These are phyloP conservation scores for Hemileccinum impolitum DNA, from an alignment of 768 basidiomycete genomes.

Conservation along the genomic window DNA sequence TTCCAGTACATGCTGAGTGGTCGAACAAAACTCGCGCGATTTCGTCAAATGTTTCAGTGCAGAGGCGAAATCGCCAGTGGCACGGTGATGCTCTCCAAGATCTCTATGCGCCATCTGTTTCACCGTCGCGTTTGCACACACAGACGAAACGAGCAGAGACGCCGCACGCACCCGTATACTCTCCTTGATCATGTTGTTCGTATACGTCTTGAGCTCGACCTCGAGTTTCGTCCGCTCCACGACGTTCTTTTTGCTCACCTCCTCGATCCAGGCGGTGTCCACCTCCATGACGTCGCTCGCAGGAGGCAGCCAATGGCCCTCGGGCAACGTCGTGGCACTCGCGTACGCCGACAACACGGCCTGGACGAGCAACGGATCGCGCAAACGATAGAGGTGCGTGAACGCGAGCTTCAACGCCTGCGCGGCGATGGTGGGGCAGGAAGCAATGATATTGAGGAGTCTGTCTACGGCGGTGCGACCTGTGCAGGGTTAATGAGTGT, in stretches of 20 bases:
- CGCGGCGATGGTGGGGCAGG: constrained; percentile 65
- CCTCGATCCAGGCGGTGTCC: constrained; percentile 74
- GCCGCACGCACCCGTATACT: constrained; percentile 73
- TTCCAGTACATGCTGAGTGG: constrained; percentile 88
- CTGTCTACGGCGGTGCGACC: constrained; percentile 78
- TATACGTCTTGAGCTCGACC: constrained; percentile 91
- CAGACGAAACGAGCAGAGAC: background rate
- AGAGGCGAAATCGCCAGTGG: constrained; percentile 64
- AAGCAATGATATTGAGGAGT: constrained; percentile 60
- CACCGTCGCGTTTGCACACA: background rate
- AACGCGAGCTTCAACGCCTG: constrained; percentile 71
- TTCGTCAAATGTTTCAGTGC: constrained; percentile 87
- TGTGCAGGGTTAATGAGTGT: constrained; percentile 24
- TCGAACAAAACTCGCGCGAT: constrained; percentile 88
- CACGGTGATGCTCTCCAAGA: constrained; percentile 74
- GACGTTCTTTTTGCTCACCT: constrained; percentile 58
- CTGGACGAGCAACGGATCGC: constrained; percentile 64
- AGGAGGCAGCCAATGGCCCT: constrained; percentile 42
- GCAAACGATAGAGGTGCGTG: constrained; percentile 59
- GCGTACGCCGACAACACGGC: constrained; percentile 54
- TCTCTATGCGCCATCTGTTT: constrained; percentile 87
- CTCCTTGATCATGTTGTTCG: constrained; percentile 98
- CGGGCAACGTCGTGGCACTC: constrained; percentile 30
- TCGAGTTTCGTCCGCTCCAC: constrained; percentile 83
- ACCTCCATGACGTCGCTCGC: constrained; percentile 46